These are phyloP conservation scores for Trebouxia sp. DNA, from an alignment of 139 green algal species.

Conservation along the genomic window DNA sequence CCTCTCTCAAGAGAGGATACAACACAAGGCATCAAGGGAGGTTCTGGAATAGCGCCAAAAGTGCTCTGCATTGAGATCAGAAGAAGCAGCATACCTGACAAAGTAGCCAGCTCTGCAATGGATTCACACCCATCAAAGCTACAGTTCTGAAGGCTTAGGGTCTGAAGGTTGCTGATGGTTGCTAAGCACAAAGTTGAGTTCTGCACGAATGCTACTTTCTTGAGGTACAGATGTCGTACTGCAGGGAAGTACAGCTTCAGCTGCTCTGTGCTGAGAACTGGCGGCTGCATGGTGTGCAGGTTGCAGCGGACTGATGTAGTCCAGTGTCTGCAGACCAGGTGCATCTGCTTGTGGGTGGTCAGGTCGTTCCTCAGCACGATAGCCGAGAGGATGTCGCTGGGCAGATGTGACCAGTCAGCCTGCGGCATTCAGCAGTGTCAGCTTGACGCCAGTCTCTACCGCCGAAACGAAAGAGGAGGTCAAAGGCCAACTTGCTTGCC, in stretches of 20 bases:
- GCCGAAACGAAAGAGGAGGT: too few species aligned
- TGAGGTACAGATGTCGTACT: background rate
- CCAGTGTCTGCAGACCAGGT: slow-evolving; percentile 12
- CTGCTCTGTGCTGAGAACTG: slow-evolving; percentile 9
- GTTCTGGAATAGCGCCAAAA: too few species aligned
- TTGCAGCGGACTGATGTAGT: slow-evolving; percentile 18
- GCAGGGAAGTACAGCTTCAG: slow-evolving; percentile 19
- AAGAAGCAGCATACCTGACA: background rate
- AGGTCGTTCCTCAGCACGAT: background rate
- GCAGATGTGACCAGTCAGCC: slow-evolving; percentile 6
- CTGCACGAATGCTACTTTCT: background rate
- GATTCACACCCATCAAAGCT: slow-evolving; percentile 14
- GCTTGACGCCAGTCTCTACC: too few species aligned
- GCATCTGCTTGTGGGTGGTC: slow-evolving; percentile 10
- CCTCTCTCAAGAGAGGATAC: too few species aligned
- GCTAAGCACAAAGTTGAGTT: slow-evolving; percentile 8
- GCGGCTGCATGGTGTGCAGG: slow-evolving; percentile 1
- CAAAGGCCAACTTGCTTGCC: too few species aligned
- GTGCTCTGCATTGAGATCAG: too few species aligned
- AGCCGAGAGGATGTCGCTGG: background rate
- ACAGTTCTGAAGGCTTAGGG: background rate
- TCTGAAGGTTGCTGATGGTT: background rate
- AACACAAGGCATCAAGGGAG: too few species aligned
- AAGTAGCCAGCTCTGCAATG: background rate
- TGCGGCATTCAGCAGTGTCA: background rate